These are phyloP conservation scores for Cystobasidium sp. DNA, from an alignment of 1,284 basidiomycete species.

Conservation along the genomic window DNA sequence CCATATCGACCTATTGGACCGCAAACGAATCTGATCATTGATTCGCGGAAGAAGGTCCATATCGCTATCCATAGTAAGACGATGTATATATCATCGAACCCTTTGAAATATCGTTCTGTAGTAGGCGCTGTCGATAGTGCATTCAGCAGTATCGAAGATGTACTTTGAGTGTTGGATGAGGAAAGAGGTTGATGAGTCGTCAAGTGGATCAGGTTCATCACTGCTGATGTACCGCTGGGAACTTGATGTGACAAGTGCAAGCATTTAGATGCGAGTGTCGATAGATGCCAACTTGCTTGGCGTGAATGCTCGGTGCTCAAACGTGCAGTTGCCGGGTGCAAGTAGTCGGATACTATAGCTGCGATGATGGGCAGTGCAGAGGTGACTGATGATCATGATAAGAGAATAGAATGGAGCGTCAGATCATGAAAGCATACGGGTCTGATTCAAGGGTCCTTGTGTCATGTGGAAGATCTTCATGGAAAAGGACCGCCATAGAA, in stretches of 20 bases:
- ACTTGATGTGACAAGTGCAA: conserved; percentile 36
- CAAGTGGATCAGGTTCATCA: background rate
- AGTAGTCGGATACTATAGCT: conserved; percentile 18
- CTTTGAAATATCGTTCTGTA: conserved; percentile 25
- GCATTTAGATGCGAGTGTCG: conserved; percentile 24
- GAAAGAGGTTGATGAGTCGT: background rate
- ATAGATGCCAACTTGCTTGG: conserved; percentile 27
- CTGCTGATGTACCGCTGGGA: conserved; percentile 2
- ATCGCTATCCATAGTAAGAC: conserved; percentile 73
- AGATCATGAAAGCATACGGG: background rate
- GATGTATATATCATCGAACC: conserved; percentile 62
- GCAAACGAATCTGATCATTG: conserved; percentile 70
- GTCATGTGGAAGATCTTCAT: background rate
- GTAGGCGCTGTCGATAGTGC: conserved; percentile 8
- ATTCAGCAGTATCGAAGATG: conserved; percentile 4
- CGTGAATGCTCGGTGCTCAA: conserved; percentile 23
- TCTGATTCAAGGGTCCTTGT: background rate
- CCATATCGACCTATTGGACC: conserved; percentile 78
- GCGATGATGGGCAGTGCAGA: conserved; percentile 29
- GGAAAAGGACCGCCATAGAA: conserved; percentile 2
- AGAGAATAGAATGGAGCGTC: background rate
- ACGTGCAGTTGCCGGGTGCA: conserved; percentile 19
- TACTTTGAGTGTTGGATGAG: background rate
- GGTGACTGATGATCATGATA: background rate
- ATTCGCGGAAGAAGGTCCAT: conserved; percentile 79